Evolutionary conservation across 2,329 filamentous ascomycete genomes (phyloP).

Genomic region (Aspergillus oerlinghausenensis): DNA sequence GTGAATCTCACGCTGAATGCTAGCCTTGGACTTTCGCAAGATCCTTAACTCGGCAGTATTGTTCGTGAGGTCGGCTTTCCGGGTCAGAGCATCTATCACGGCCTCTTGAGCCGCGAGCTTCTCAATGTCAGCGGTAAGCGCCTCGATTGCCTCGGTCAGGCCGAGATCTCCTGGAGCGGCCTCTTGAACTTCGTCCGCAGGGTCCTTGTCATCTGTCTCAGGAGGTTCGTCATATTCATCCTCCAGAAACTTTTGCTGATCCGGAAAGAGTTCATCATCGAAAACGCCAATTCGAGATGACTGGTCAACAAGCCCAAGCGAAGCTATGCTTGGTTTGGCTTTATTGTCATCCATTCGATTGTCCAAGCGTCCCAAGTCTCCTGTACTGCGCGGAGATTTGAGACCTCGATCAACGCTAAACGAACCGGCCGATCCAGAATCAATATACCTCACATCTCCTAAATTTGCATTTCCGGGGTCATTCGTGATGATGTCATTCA

Average conservation of each 20-base stretch:
- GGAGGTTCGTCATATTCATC: slow-evolving; percentile 77
- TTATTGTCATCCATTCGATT: slow-evolving; percentile 40
- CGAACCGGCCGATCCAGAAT: slow-evolving; percentile 38
- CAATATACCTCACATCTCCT: slow-evolving; percentile 33
- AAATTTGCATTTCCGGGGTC: slow-evolving; percentile 48
- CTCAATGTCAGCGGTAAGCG: slow-evolving; percentile 85
- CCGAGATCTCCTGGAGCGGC: slow-evolving; percentile 92
- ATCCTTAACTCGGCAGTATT: slow-evolving; percentile 92
- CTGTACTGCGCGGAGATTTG: slow-evolving; percentile 58
- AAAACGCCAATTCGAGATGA: slow-evolving; percentile 89
- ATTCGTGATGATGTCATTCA: slow-evolving; percentile 88
- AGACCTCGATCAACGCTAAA: slow-evolving; percentile 48
- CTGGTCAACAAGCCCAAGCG: slow-evolving; percentile 81
- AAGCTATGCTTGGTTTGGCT: slow-evolving; percentile 81
- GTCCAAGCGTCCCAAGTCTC: slow-evolving; percentile 51
- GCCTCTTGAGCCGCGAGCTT: slow-evolving; percentile 81
- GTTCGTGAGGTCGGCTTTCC: slow-evolving; percentile 94
- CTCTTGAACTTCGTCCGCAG: slow-evolving; percentile 82
- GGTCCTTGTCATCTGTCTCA: slow-evolving; percentile 54
- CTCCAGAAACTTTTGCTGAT: slow-evolving; percentile 73
- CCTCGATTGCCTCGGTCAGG: slow-evolving; percentile 84
- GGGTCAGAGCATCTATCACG: slow-evolving; percentile 83
- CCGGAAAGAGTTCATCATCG: slow-evolving; percentile 87
- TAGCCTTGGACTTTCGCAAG: slow-evolving; percentile 87
- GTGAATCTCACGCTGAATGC: slow-evolving; percentile 84